Evolutionary conservation across 2,329 filamentous ascomycete genomes (phyloP).

Genomic region (Aspergillus amoenus): DNA sequence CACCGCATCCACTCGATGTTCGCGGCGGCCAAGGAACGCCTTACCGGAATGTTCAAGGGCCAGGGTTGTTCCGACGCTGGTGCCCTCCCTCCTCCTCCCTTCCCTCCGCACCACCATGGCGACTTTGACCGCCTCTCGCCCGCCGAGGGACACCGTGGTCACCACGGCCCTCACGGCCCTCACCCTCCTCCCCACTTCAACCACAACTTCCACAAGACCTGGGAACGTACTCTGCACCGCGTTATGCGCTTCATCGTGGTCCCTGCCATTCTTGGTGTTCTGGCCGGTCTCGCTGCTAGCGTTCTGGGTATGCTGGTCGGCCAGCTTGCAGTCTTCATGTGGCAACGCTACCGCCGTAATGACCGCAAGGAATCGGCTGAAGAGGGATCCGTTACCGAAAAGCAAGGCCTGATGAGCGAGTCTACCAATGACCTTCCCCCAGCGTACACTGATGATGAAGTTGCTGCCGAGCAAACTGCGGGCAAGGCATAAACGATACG

Average conservation of each 20-base stretch:
- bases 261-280: constrained; percentile 46
- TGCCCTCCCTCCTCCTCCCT: constrained; percentile 10
- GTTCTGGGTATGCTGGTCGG: constrained; percentile 50
- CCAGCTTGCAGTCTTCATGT: constrained; percentile 46
- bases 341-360: constrained; percentile 41
- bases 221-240: constrained; percentile 40
- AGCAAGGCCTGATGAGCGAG: constrained; percentile 41
- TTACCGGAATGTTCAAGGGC: constrained; percentile 27
- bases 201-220: constrained; percentile 33
- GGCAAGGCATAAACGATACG: constrained; percentile 31
- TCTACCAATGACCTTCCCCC: constrained; percentile 34
- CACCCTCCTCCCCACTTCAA: constrained; percentile 26
- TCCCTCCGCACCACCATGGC: neutral
- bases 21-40: constrained; percentile 36
- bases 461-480: constrained; percentile 22
- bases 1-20: constrained; percentile 42
- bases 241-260: constrained; percentile 46
- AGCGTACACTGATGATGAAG: constrained; percentile 36
- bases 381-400: constrained; percentile 41
- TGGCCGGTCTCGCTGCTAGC: constrained; percentile 46
- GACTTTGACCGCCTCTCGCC: constrained; percentile 6
- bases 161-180: constrained; percentile 4
- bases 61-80: constrained; percentile 31
- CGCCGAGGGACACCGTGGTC: constrained; percentile 11
- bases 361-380: constrained; percentile 30